Conservation (phyloP, 306 rosid species). For the Trifolium dubium region DNA sequence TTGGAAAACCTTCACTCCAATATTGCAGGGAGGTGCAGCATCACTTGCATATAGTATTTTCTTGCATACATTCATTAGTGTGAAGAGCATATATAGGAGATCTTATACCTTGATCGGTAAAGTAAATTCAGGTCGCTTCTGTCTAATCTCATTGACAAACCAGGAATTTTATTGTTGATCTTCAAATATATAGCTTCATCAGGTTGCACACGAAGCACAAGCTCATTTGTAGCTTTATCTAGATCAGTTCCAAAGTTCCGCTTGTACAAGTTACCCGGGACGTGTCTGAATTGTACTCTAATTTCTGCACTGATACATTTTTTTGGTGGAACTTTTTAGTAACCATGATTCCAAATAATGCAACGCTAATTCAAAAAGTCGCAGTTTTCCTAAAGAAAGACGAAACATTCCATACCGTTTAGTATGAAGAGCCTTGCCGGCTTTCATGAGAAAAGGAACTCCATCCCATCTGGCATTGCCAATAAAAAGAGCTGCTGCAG, state of each 20-base stretch:
- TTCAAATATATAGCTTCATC: slow-evolving; percentile 94
- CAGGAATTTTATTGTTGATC: slow-evolving; percentile 97
- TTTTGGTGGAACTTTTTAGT: slow-evolving; percentile 23
- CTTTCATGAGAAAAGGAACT: slow-evolving; percentile 97
- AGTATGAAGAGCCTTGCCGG: slow-evolving; percentile 96
- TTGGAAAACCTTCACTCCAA: slow-evolving; percentile 2
- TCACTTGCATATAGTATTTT: background rate
- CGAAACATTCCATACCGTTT: slow-evolving; percentile 58
- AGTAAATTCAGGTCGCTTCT: slow-evolving; percentile 90
- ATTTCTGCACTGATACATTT: slow-evolving; percentile 87
- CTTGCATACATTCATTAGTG: no score
- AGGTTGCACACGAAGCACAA: slow-evolving; percentile 96
- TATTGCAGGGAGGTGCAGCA: background rate
- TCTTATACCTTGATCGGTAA: slow-evolving; percentile 75
- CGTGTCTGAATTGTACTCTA: slow-evolving; percentile 96
- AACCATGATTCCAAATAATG: slow-evolving; percentile 27
- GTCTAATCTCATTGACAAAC: slow-evolving; percentile 96
- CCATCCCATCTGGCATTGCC: slow-evolving; percentile 99
- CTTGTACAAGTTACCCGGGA: slow-evolving; percentile 95
- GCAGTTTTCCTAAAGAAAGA: background rate
- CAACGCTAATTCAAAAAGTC: slow-evolving; percentile 26
- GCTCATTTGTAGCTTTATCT: slow-evolving; percentile 94
- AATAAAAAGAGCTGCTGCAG: slow-evolving; percentile 91
- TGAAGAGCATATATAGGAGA: slow-evolving; percentile 12
- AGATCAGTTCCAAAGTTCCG: slow-evolving; percentile 85